Conservation (phyloP, 1,139 yeast genomes). For the Candida sojae region DNA sequence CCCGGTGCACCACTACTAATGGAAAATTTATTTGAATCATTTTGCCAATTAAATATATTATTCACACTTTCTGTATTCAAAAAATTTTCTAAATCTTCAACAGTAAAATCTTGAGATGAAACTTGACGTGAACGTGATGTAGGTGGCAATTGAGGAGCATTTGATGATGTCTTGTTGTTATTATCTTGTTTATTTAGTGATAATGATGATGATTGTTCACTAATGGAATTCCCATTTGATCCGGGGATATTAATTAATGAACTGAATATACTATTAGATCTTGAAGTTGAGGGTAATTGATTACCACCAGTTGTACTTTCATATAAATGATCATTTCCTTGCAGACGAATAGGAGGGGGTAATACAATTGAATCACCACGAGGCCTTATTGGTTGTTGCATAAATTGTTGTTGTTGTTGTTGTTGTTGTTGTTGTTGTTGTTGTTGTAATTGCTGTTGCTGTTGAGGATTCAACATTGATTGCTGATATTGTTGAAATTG, state of each 20-base stretch:
- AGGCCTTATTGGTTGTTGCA: conserved; percentile 19
- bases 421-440: conserved; percentile 11
- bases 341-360: conserved; percentile 29
- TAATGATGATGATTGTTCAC: conserved; percentile 21
- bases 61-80: conserved; percentile 45
- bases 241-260: conserved; percentile 43
- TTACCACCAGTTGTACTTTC: conserved; percentile 5
- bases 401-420: conserved; percentile 11
- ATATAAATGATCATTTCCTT: conserved; percentile 11
- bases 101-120: conserved; percentile 24
- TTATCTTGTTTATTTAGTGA: background rate
- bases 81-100: conserved; percentile 46
- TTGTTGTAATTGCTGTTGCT: conserved; percentile 9
- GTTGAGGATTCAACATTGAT: conserved; percentile 5
- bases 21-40: conserved; percentile 14
- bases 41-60: conserved; percentile 33
- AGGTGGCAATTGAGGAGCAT: conserved; percentile 12
- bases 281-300: conserved; percentile 6
- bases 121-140: conserved; percentile 17
- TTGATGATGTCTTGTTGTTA: background rate
- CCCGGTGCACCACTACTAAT: conserved; percentile 4
- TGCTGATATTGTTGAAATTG: conserved; percentile 8
- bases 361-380: conserved; percentile 34
- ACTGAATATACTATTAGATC: conserved; percentile 47
- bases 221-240: conserved; percentile 34